A percentile compares a stretch with the other conserved stretches of the same genome.
Conservation (phyloP, 2,329 filamentous ascomycete genomes). For the Phoma sp. region DNA sequence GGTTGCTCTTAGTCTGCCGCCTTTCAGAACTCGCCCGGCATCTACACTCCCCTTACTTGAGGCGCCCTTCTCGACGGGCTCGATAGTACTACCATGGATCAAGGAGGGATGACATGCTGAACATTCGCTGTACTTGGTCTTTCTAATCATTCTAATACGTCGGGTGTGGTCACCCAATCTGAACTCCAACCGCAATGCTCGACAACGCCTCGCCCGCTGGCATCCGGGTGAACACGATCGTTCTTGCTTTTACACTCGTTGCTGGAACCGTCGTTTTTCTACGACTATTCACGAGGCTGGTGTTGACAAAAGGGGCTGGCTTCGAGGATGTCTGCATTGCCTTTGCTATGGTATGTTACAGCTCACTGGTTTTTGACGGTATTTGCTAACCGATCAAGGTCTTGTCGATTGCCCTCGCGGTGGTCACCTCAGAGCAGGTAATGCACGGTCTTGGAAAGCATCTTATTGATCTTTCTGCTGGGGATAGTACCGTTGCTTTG, state of each 20-base stretch:
- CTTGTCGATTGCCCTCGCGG: conserved; percentile 36
- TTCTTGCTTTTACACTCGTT: conserved; percentile 41
- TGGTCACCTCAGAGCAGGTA: conserved; percentile 36
- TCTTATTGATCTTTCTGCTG: conserved; percentile 11
- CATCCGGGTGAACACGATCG: conserved; percentile 39
- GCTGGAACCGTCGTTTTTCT: conserved; percentile 39
- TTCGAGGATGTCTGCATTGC: conserved; percentile 41
- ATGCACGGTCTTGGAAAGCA: conserved; percentile 42
- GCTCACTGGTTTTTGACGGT: neutral
- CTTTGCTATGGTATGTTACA: conserved; percentile 39
- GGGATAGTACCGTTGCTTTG: conserved; percentile 6
- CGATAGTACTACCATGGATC: conserved; percentile 7
- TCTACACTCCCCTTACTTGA: conserved; percentile 3
- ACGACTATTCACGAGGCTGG: conserved; percentile 38
- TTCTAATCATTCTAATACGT: conserved; percentile 10
- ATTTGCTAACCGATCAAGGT: conserved; percentile 24
- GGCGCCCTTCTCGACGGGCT: conserved; percentile 4
- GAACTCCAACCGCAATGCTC: conserved; percentile 13
- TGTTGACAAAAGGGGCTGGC: conserved; percentile 33
- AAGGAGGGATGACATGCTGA: conserved; percentile 18
- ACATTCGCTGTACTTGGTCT: conserved; percentile 11
- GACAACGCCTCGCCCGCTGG: conserved; percentile 36
- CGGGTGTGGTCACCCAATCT: conserved; percentile 2
- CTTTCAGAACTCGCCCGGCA: conserved; percentile 7
- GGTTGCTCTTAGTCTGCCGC: conserved; percentile 4